Base-by-base conservation (phyloP, 768 basidiomycete genomes). In the Coprinopsis marcescibilis region DNA sequence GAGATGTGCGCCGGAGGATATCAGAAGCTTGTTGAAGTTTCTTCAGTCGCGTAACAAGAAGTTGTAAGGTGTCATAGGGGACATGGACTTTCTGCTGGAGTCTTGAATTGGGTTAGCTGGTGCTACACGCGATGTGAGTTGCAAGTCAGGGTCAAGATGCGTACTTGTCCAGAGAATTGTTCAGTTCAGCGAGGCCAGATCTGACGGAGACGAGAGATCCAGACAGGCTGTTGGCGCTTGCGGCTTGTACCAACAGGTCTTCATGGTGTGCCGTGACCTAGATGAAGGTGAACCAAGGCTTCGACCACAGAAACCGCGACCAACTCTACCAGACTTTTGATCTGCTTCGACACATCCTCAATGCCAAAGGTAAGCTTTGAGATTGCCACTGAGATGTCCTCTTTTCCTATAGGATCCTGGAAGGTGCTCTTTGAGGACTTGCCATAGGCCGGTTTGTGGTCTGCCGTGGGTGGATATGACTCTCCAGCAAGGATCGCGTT, bases 321-420 rank as follows among this genome's bases (percentile, higher is more conserved):
- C 17, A 13, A 34, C 48, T 49, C 30, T 49, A 94, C 92, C 64
- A 95, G 71, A 38, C 72, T 74, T 65, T 87, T 88, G 43, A 98
- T 84, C 64, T 97, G 91, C 61, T 85, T 89, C 21, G 85, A 83
- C 15, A 95, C 83, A 63, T 98, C 93, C 32, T 97, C 95, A 49
- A 97, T 85, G 0, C 84, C 88, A 57, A 83, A 77, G 51, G 83
- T 86, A 3, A 99, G 72, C 62, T 89, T 93, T 4, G 89, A 83
- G 23, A 97, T 84, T 2, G 91, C 90, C 2, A 89, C 77, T 2
- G 89, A 87, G 10, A 96, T 85, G 55, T 97, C 95, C 50, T 92
- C 90, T 60, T 83, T 89, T 17, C 78, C 73, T 4, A 70, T 70
- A 5, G 76, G 75, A 41, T 82, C 79, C 20, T 76, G 70, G 0